phyloP scores from a whole-genome alignment of 208 protist species.

The Novymonas esmeraldas region DNA sequence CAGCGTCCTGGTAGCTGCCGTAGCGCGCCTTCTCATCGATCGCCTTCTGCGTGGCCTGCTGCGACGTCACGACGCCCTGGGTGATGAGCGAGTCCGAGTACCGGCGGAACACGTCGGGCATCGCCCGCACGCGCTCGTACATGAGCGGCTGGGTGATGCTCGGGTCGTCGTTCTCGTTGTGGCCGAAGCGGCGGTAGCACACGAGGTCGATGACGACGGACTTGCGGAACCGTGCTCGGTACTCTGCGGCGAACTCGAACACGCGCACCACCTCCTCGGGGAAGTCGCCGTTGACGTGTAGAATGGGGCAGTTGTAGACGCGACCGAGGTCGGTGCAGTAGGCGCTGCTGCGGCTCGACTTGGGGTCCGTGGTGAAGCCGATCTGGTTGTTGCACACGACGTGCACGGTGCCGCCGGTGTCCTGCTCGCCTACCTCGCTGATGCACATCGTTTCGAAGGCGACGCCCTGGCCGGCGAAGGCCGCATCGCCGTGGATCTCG shows the following conservation, averaged over 20 bases:
- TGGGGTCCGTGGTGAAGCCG: constrained; percentile 99
- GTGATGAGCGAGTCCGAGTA: constrained; percentile 87
- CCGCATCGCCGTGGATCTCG: constrained; percentile 98
- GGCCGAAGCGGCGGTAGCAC: constrained; percentile 96
- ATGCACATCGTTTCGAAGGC: constrained; percentile 98
- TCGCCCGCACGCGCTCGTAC: constrained; percentile 93
- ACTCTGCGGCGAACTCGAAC: constrained; percentile 94
- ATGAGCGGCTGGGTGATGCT: constrained; percentile 98
- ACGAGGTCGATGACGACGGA: constrained; percentile 98
- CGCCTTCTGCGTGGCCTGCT: constrained; percentile 71
- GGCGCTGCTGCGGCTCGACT: constrained; percentile 93
- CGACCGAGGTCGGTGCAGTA: constrained; percentile 98
- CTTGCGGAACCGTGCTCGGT: constrained; percentile 91
- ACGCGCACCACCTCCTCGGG: constrained; percentile 93
- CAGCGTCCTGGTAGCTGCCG: constrained; percentile 69
- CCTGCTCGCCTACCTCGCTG: constrained; percentile 90
- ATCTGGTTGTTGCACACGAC: constrained; percentile 99
- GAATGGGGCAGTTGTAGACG: constrained; percentile 93
- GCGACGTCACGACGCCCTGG: constrained; percentile 74
- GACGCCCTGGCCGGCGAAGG: constrained; percentile 97
- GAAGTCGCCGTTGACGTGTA: constrained; percentile 99
- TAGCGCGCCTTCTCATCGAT: constrained; percentile 80
- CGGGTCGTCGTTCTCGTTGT: constrained; percentile 99
- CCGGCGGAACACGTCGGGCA: constrained; percentile 79
- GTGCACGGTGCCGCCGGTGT: constrained; percentile 98